phyloP scores from a whole-genome alignment of 306 rosid genomes.

The Comarum palustre region DNA sequence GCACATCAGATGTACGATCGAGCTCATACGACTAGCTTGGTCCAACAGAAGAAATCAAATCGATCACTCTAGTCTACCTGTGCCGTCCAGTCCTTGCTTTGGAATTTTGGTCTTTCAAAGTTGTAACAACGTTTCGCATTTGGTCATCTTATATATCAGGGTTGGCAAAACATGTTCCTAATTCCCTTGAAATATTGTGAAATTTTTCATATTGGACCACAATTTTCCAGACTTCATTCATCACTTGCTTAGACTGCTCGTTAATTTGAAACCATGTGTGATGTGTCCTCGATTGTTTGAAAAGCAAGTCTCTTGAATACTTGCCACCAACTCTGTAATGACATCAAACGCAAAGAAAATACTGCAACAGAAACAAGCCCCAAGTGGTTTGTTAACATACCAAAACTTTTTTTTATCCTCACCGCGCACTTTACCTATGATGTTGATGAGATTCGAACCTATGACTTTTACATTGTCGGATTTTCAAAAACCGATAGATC shows the following conservation, averaged over 20 bases:
- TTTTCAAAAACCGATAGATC: no score
- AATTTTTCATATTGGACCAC: neutral
- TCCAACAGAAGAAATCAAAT: neutral
- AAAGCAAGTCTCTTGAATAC: neutral
- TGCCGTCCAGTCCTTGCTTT: neutral
- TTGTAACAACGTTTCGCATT: conserved; percentile 3
- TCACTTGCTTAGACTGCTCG: neutral
- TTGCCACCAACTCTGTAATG: neutral
- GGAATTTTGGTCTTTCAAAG: neutral
- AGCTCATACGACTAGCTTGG: neutral
- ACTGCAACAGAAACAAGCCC: neutral
- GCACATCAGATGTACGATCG: neutral
- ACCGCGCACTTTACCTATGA: no score
- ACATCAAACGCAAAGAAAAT: neutral
- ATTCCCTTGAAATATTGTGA: neutral
- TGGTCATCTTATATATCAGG: neutral
- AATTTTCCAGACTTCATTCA: neutral
- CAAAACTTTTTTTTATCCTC: no score
- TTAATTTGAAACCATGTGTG: neutral
- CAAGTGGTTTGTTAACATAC: neutral
- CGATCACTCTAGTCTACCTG: neutral
- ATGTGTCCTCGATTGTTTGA: neutral
- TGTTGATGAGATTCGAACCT: no score
- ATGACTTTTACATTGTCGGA: no score
- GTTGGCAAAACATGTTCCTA: neutral